Base-by-base conservation (phyloP, 2,329 filamentous ascomycete genomes). In the Volutella citrinella region DNA sequence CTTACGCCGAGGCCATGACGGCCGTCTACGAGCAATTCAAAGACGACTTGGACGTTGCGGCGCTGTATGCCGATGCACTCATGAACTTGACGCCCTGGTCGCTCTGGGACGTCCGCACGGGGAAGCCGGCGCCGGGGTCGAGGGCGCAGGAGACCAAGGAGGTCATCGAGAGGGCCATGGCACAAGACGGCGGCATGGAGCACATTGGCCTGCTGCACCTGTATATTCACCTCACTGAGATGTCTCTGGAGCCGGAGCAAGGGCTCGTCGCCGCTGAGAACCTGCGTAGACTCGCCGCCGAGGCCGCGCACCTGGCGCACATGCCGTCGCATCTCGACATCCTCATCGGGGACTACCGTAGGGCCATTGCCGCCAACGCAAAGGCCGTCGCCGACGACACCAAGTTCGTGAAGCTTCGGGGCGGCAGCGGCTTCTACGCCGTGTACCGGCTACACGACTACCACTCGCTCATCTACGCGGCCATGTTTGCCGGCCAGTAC, bases 201-300 rank as follows among this genome's bases (percentile, higher is more conserved):
- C 86, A 93, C 49, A 80, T 85, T 0, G 85, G 84, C 0, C 58
- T 89, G 1, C 65, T 88, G 6, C 85, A 90, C 55, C 61, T 87
- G 19, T 89, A 89, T 56, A 84, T 88, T 23, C 84, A 88, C 48
- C 71, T 87, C 5, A 84, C 87, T 69, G 84, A 89, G 52, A 87
- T 87, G 84, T 87, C 83, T 0, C 36, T 33, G 2, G 45, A 52
- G 15, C 82, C 83, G 0, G 82, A 85, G 51, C 54, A 59, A 4
- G 83, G 78, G 0, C 54, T 85, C 3, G 59, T 70, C 1, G 66
- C 72, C 0, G 81, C 81, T 5, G 75, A 87, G 48, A 60, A 67
- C 13, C 66, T 87, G 7, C 76, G 82, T 20, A 67, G 66, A n/a
- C 65, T 87, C 4, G 73, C 80, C 0, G 81, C 81, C 0, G 81